A percentile compares a stretch with the other conserved stretches of the same genome.
Evolutionary conservation across 2,329 filamentous ascomycete species (phyloP).

Genomic region (Colletotrichum abscissum): DNA sequence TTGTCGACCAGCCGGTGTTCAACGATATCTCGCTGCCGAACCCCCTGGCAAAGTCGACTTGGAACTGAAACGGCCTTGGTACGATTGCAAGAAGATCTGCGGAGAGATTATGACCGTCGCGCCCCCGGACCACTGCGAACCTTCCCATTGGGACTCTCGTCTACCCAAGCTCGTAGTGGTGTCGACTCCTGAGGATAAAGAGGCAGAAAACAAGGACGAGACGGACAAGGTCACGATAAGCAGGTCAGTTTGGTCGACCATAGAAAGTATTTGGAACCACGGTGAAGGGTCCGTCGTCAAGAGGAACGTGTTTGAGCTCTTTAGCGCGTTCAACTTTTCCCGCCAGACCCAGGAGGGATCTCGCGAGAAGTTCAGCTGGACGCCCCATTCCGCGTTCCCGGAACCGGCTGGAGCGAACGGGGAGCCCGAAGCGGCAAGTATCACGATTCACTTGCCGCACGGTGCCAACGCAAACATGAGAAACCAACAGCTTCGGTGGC

Average conservation of each 20-base stretch:
- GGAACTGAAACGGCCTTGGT: not conserved
- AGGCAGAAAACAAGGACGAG: no score
- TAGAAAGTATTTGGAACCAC: not conserved
- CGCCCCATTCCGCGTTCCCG: not conserved
- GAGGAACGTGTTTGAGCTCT: not conserved
- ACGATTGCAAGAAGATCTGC: not conserved
- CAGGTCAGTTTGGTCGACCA: not conserved
- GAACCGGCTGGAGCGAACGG: no score
- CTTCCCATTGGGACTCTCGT: not conserved
- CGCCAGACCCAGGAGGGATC: not conserved
- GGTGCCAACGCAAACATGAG: not conserved
- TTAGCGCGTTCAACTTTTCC: not conserved
- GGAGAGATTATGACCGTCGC: conserved; percentile 1
- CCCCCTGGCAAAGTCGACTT: no score
- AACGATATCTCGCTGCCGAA: not conserved
- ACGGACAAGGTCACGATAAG: not conserved
- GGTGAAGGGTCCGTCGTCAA: not conserved
- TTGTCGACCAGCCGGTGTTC: not conserved
- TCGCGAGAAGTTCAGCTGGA: not conserved
- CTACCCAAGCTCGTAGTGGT: not conserved
- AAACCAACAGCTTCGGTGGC: not conserved
- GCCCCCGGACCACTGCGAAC: not conserved
- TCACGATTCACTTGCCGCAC: not conserved
- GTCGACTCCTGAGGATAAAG: no score
- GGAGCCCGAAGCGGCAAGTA: not conserved